Evolutionary conservation across 257 asterid species (phyloP).

Genomic region (Solanum gracilifrons): DNA sequence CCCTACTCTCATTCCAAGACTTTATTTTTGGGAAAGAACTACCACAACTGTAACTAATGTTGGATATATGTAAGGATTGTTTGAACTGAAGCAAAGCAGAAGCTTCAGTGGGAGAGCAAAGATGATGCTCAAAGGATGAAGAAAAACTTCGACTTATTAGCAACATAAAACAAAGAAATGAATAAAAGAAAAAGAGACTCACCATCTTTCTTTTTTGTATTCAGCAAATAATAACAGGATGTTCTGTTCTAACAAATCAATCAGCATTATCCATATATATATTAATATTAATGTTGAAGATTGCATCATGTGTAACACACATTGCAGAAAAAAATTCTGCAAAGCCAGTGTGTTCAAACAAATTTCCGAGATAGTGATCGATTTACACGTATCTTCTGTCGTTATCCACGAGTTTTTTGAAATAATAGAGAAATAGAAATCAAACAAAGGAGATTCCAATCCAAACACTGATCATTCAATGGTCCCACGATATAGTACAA

Average conservation of each 20-base stretch:
- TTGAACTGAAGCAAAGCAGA: background rate
- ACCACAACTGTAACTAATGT: too few relatives aligned
- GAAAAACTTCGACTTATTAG: background rate
- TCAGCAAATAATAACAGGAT: background rate
- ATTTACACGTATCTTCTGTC: background rate
- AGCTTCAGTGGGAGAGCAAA: background rate
- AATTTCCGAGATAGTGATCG: background rate
- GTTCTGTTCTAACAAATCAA: background rate
- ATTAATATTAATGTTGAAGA: too few relatives aligned
- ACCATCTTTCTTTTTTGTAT: background rate
- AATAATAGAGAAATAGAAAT: background rate
- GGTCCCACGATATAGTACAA: too few relatives aligned
- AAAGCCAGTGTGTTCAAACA: background rate
- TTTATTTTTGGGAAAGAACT: background rate
- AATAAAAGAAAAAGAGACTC: background rate
- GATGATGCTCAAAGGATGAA: background rate
- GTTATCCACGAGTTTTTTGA: background rate
- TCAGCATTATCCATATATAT: background rate
- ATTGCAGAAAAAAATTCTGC: too few relatives aligned
- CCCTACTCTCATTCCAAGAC: background rate
- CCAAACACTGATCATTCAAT: too few relatives aligned
- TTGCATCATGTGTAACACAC: too few relatives aligned
- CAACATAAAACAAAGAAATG: background rate
- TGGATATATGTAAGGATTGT: background rate
- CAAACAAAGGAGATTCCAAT: too few relatives aligned